Base-by-base conservation (phyloP, 225 moss, liverwort and hornwort genomes). In the Bryoerythrophyllum caledonicum region DNA sequence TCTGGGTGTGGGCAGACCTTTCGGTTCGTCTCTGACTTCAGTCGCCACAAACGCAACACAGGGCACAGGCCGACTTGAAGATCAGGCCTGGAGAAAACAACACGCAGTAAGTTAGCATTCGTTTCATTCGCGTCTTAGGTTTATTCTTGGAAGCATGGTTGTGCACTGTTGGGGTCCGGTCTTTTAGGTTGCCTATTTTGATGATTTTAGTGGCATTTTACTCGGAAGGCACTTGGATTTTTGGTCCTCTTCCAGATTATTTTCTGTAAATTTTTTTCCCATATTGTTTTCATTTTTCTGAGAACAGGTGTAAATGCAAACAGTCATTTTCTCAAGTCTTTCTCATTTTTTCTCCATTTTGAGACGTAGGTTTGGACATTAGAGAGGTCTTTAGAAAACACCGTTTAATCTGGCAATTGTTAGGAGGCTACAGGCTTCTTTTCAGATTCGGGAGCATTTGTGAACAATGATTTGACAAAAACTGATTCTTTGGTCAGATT, bases 1-100 rank as follows among this genome's bases (percentile, higher is more conserved):
- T 90, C 92, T 60, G 91, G 87, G 65, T 96, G 96, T 84, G 90
- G 92, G 1, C 93, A 93, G 72, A 96, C 96, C 52, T 96, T 96
- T 51, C 92, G 96, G 40, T 96, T 96, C 65, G 96, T 96, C 10
- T 96, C 96, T 5, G 96, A 96, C 83, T 96, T 96, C n/a, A 96
- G 96, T 77, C 89, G 96, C 74, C 96, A 96, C 67, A 96, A 96
- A 77, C 92, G 96, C 60, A 96, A 92, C 10, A 96, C 96, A 41
- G 96, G 96, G 8, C 96, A 96, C 86, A 89, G 83, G 79, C 79
- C 81, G 51, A 54, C 74, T 43, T 82, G 73, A 76, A 16, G 44
- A 43, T 40, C 70, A 46, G 58, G 15, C 57, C 71, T 68, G 78
- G 26, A 26, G 51, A 38, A 83, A 53, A n/a, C n/a, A 68, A 52